A percentile compares a stretch with the other conserved stretches of the same genome.
Conservation (phyloP, 345 rosid genomes). For the Schrenkiella parvula region DNA sequence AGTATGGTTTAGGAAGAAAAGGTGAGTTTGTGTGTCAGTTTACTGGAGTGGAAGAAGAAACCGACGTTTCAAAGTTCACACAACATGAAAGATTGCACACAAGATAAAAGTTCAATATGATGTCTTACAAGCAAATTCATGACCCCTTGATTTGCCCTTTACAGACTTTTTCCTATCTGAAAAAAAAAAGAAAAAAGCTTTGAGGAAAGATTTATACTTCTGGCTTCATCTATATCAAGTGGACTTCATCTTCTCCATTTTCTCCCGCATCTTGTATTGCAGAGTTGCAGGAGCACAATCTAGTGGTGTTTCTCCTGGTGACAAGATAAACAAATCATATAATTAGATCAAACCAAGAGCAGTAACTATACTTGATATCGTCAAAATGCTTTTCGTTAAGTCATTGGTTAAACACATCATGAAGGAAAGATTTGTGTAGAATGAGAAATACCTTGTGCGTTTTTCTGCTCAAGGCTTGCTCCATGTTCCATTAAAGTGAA, state of each 20-base stretch:
- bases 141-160: neutral
- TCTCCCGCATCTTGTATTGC: slow-evolving; percentile 77
- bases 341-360: neutral
- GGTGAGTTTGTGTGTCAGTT: neutral
- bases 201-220: neutral
- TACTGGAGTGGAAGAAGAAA: neutral
- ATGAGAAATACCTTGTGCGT: slow-evolving; percentile 73
- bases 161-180: neutral
- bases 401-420: neutral
- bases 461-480: slow-evolving; percentile 77
- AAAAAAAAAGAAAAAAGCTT: neutral
- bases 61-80: neutral
- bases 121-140: neutral
- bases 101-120: neutral
- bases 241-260: slow-evolving; percentile 42
- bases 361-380: neutral
- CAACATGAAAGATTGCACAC: neutral
- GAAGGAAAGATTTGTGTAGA: neutral
- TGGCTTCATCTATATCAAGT: neutral
- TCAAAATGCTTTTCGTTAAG: neutral
- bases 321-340: neutral
- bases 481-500: slow-evolving; percentile 76
- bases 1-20: neutral
- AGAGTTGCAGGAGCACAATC: slow-evolving; percentile 89
- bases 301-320: slow-evolving; percentile 76